Base-by-base conservation (phyloP, 2,329 filamentous ascomycete species). In the Colletotrichum viniferum region DNA sequence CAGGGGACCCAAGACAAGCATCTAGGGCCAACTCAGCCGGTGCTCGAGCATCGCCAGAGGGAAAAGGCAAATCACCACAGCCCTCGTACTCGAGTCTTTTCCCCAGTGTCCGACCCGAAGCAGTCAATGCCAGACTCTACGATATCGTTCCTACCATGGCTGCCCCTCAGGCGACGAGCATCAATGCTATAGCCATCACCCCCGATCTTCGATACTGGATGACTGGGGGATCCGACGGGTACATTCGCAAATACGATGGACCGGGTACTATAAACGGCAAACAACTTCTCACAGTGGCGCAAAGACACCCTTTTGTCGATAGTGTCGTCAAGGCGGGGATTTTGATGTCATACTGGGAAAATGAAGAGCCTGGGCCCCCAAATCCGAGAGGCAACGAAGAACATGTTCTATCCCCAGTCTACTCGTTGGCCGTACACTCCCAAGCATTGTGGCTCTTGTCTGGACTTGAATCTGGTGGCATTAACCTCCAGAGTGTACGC, bases 101-200 rank as follows among this genome's bases (percentile, higher is more conserved):
- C 34, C 77, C 78, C 6, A 88, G 86, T 65, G 89, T 96, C n/a
- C 92, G 94, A 1, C 89, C 93, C 13, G 96, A 98, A 81, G 94
- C 92, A n/a, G 86, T 98, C 65, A 93, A 90, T 2, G 96, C 97
- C 16, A 87, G 89, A 55, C 91, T 94, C 3, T 99, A 98, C 87
- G 97, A 99, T 82, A 98, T 99, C 76, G 94, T 98, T 2, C 97
- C 97, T 3, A 98, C 97, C 26, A 98, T 98, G 86, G 97, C 97
- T 3, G 97, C 97, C 4, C 97, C 97, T 1, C 96, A 98, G 83
- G 94, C 95, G 77, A 99, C 97, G 4, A 98, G 96, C 69, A 95
- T 99, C 84, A 99, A 99, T 82, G 94, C 96, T 12, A 91, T 99
- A 74, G 93, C 96, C 28, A 93, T 97, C 36, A 99, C 97, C 0